Evolutionary conservation across 352 stramenopile genomes (phyloP).

Genomic region (Phytophthora pisi): DNA sequence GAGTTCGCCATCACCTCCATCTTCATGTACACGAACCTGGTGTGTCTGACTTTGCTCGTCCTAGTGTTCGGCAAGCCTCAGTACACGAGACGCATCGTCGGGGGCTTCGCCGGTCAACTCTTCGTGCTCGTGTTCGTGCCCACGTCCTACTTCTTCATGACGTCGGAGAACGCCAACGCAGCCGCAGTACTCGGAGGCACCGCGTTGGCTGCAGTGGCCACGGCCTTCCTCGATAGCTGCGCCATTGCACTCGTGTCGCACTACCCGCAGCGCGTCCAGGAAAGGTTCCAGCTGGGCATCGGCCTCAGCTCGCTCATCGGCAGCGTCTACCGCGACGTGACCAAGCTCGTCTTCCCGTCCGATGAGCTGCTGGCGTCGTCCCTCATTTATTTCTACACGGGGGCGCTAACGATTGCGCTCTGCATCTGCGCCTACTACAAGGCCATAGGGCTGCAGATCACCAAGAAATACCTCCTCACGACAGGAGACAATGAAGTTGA

Average conservation of each 20-base stretch:
- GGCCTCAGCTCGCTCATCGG: conserved; percentile 79
- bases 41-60: conserved; percentile 63
- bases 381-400: conserved; percentile 87
- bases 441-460: conserved; percentile 56
- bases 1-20: conserved; percentile 85
- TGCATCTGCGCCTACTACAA: conserved; percentile 79
- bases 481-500: conserved; percentile 37
- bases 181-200: conserved; percentile 69
- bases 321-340: conserved; percentile 80
- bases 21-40: conserved; percentile 86
- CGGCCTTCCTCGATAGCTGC: conserved; percentile 78
- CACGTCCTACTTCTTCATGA: conserved; percentile 73
- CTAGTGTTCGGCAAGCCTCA: conserved; percentile 56
- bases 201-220: conserved; percentile 62
- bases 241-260: conserved; percentile 78
- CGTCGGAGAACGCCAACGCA: conserved; percentile 58
- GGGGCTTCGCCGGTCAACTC: conserved; percentile 76
- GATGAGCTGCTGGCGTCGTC: conserved; percentile 66
- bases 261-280: conserved; percentile 72
- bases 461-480: conserved; percentile 47
- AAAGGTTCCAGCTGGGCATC: conserved; percentile 81
- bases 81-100: conserved; percentile 72
- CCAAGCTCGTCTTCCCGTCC: conserved; percentile 75
- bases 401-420: conserved; percentile 72
- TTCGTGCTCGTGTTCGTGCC: conserved; percentile 75